Base-by-base conservation (phyloP, 139 green algal genomes). In the Pseudopediastrum boryanum region DNA sequence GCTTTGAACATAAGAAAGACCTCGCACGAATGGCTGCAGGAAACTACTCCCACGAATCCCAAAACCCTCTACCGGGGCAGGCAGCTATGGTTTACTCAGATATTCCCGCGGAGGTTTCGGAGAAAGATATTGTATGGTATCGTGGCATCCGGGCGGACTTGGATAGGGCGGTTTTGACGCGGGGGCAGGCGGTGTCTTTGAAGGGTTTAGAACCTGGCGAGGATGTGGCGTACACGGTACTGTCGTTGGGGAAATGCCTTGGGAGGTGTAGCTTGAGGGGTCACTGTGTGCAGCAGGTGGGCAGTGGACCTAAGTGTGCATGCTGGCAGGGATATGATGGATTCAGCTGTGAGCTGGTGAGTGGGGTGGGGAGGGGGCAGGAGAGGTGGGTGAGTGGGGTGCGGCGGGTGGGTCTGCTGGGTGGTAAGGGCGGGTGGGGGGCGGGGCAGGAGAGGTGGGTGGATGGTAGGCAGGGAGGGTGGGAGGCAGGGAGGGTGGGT, bases 311-410 rank as follows among this genome's bases (percentile, higher is more conserved):
- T 6, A 27, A 74, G 59, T 39, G 44, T 43, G 0, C 44, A 3
- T 85, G 79, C 72, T 85, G 79, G 59, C 52, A 77, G 29, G 54
- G 72, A 1, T 85, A 78, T 56, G 65, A 50, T 50, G 70, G 70
- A 8, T 29, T 10, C 6, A 50, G 10, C 21, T 77, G 70, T 23
- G 70, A 77, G 33, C 70, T 67, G 70, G 70, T 77, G 59, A 68
- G 29, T 27, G 51, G 29, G 4, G 4, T 23, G n/a, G n/a, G n/a
- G n/a, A n/a, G n/a, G n/a, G n/a, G n/a, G n/a, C n/a, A n/a, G n/a
- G n/a, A n/a, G n/a, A n/a, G n/a, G n/a, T n/a, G n/a, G n/a, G n/a
- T n/a, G n/a, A n/a, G n/a, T n/a, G n/a, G n/a, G n/a, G n/a, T n/a
- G n/a, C n/a, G n/a, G n/a, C n/a, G n/a, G n/a, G n/a, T n/a, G n/a